Evolutionary conservation across 179 eudicot genomes (phyloP).

Genomic region (Spinacia oleracea): DNA sequence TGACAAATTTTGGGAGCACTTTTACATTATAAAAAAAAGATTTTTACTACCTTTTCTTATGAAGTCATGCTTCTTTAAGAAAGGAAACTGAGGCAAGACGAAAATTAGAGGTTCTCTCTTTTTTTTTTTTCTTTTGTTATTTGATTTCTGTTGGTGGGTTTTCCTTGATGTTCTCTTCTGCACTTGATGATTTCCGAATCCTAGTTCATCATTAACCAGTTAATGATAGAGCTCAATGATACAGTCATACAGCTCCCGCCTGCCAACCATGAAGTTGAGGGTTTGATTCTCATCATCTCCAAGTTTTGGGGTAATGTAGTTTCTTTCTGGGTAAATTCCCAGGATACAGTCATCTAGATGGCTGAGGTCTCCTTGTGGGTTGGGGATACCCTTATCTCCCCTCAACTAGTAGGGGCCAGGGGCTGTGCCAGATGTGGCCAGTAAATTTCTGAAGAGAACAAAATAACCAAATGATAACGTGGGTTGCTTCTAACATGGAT

Average conservation of each 20-base stretch:
- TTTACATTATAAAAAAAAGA: not conserved
- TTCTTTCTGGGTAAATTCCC: too few species aligned
- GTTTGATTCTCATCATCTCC: too few species aligned
- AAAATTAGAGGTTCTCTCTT: not conserved
- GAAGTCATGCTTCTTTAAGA: not conserved
- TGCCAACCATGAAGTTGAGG: too few species aligned
- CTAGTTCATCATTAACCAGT: not conserved
- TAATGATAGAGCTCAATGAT: too few species aligned
- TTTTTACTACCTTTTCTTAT: not conserved
- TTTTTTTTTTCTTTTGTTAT: not conserved
- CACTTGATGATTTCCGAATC: not conserved
- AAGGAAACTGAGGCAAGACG: not conserved
- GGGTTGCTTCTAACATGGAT: not conserved
- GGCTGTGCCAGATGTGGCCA: too few species aligned
- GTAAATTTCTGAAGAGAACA: too few species aligned
- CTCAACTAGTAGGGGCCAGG: too few species aligned
- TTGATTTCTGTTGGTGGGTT: not conserved
- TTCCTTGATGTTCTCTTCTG: conserved; percentile 5
- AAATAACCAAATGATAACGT: not conserved
- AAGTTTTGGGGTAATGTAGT: too few species aligned
- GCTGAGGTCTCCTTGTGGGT: too few species aligned
- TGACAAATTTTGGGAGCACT: not conserved
- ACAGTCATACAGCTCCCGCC: too few species aligned
- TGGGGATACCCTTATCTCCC: too few species aligned
- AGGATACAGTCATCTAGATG: too few species aligned